phyloP scores from a whole-genome alignment of 331 rosid species.

The Acacia pycnantha region DNA sequence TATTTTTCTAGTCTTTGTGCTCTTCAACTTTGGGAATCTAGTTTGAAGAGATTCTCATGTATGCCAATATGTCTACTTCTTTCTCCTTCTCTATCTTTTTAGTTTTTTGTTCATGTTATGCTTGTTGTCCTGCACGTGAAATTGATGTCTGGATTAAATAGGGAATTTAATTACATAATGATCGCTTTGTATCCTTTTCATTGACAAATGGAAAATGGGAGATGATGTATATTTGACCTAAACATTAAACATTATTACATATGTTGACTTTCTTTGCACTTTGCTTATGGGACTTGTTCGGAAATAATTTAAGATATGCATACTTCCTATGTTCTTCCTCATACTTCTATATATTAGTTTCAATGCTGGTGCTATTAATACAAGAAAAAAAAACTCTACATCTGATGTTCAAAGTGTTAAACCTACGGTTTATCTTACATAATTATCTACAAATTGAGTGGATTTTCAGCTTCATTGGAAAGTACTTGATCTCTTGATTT shows the following conservation, averaged over 20 bases:
- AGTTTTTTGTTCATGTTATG: not conserved
- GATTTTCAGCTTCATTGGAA: not conserved
- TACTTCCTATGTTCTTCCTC: not conserved
- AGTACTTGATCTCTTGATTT: not conserved
- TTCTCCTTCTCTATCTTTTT: not conserved
- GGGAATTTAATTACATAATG: constrained; percentile 7
- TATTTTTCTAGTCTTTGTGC: constrained; percentile 9
- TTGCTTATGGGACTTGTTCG: not conserved
- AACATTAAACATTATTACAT: not conserved
- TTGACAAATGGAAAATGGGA: not conserved
- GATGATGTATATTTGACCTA: not conserved
- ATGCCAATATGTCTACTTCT: not conserved
- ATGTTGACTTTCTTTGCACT: not conserved
- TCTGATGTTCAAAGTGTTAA: constrained; percentile 1
- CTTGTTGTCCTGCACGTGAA: constrained; percentile 1
- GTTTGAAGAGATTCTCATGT: constrained; percentile 14
- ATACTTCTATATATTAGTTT: constrained; percentile 2
- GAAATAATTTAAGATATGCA: not conserved
- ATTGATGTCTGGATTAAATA: not conserved
- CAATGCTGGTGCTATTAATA: not conserved
- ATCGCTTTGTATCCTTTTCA: not conserved
- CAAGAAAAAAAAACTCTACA: not conserved
- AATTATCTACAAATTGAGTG: not conserved
- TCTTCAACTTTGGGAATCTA: constrained; percentile 11
- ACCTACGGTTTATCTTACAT: not conserved